Base-by-base conservation (phyloP, 1,284 basidiomycete species). In the Heimioporus punctisporus region DNA sequence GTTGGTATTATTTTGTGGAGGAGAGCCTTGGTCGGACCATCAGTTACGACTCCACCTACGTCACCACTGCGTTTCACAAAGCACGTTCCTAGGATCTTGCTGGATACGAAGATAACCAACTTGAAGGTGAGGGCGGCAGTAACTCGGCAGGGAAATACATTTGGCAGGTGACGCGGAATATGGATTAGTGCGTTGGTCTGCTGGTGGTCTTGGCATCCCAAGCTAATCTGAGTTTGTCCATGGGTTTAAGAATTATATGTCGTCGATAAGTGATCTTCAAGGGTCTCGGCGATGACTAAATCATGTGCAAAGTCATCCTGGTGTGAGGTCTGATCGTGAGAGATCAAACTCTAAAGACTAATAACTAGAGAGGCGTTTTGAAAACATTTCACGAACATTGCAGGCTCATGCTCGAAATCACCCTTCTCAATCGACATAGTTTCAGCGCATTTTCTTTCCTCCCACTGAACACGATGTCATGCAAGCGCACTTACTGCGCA, bases 161-260 rank as follows among this genome's bases (percentile, higher is more conserved):
- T 2, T 65, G 66, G 64, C 52, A 66, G 50, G 37, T 56, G 30
- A 49, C 56, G 15, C 57, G 41, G 30, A 52, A n/a, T 15, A 50
- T 69, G 37, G 51, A 65, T n/a, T 65, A 56, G 54, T 60, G 63
- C 4, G 50, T 55, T 9, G 56, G 64, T 11, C 64, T 12, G 12
- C n/a, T 17, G 55, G 58, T 28, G 42, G 47, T 12, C 41, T 23
- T 10, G 56, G 41, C 2, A 21, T 52, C 10, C 15, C 55, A n/a
- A 66, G 66, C 19, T 64, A 64, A 28, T 46, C 64, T 21, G 62
- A 67, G 14, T 54, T 63, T 21, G 54, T 69, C 26, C 66, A 64
- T 21, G 66, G 64, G 23, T 66, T 65, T 64, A 67, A 70, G 65
- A 52, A n/a, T n/a, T n/a, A n/a, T n/a, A n/a, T 64, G 25, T 62